Conservation (phyloP, 768 basidiomycete species). For the Mycena leptocephala region DNA sequence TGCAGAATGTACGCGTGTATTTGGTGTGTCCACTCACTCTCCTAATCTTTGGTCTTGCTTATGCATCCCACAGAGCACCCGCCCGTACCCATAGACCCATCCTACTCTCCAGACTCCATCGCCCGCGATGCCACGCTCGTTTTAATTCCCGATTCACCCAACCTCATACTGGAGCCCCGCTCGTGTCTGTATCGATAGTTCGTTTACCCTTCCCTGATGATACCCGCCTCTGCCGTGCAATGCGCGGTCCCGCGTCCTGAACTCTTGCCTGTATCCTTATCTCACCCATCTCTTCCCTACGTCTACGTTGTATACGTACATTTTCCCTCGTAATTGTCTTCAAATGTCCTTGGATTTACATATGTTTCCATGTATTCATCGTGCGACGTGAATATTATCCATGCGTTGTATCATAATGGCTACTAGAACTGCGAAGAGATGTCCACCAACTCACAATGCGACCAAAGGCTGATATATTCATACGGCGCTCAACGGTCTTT, state of each 20-base stretch:
- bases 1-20: constrained; percentile 23
- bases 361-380: too few relatives aligned
- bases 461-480: too few relatives aligned
- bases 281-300: neutral
- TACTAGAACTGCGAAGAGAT: too few relatives aligned
- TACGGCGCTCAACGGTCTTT: too few relatives aligned
- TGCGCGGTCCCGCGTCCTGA: neutral
- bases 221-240: neutral
- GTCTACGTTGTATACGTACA: neutral
- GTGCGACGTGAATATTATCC: too few relatives aligned
- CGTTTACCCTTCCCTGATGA: neutral
- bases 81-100: too few relatives aligned
- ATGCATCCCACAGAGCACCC: neutral
- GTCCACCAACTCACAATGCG: too few relatives aligned
- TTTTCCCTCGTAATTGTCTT: too few relatives aligned
- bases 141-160: neutral
- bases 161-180: neutral
- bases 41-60: neutral
- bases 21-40: neutral
- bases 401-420: too few relatives aligned
- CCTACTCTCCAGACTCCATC: neutral
- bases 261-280: neutral
- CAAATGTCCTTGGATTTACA: too few relatives aligned
- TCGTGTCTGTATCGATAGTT: constrained; percentile 19
- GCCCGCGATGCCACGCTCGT: constrained; percentile 8